Percentiles rank a stretch among this genome's conserved stretches.
These are phyloP conservation scores for Carpinus fangiana DNA, from an alignment of 306 rosid genomes.

Conservation along the genomic window DNA sequence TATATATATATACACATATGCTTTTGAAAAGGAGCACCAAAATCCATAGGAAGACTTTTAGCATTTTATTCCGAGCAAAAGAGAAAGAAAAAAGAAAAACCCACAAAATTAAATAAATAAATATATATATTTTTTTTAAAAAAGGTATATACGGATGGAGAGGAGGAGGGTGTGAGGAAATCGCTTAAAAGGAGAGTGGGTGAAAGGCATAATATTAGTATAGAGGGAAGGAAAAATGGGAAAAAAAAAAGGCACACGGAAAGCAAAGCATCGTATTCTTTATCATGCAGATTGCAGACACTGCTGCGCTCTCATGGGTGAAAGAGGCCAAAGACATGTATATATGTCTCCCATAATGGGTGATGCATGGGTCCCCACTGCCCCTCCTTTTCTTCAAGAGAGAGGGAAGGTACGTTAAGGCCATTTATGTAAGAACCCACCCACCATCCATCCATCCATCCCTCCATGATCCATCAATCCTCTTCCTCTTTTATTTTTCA, in stretches of 20 bases:
- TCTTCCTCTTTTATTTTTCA: neutral
- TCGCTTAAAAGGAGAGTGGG: slow-evolving; percentile 43
- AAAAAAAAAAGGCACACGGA: slow-evolving; percentile 32
- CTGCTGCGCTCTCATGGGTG: slow-evolving; percentile 5
- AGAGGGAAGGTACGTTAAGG: slow-evolving; percentile 57
- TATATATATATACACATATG: neutral
- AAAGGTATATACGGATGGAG: neutral
- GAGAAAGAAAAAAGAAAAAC: neutral
- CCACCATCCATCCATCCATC: too few relatives aligned
- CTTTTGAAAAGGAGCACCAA: slow-evolving; percentile 2
- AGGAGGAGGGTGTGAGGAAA: neutral
- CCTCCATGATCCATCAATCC: slow-evolving; percentile 13
- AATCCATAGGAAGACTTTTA: neutral
- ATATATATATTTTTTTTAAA: neutral
- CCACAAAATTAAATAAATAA: neutral
- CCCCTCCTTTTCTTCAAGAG: slow-evolving; percentile 50
- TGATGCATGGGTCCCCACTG: slow-evolving; percentile 57
- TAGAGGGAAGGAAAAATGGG: slow-evolving; percentile 33
- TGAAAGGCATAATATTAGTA: neutral
- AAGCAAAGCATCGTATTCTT: slow-evolving; percentile 44
- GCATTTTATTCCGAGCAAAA: neutral
- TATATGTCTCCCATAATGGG: slow-evolving; percentile 76
- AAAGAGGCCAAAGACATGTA: slow-evolving; percentile 49
- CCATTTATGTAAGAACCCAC: slow-evolving; percentile 10
- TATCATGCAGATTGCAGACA: neutral